Conservation (phyloP, 2,329 filamentous ascomycete genomes). For the Aspergillus ruber region DNA sequence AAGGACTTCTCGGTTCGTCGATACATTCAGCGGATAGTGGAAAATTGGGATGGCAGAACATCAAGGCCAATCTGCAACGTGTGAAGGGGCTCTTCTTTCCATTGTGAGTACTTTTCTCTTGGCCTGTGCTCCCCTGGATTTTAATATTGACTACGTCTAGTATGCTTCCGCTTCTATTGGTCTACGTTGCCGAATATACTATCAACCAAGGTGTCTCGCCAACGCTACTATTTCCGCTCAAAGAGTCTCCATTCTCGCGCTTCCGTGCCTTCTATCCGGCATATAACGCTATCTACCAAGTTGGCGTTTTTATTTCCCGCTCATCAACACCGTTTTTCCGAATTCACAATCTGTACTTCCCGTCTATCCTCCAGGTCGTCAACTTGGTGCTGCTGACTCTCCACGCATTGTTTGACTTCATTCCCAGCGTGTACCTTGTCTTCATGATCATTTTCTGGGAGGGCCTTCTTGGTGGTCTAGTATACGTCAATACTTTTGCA, state of each 20-base stretch:
- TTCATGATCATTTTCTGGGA: constrained; percentile 90
- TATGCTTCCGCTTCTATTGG: constrained; percentile 86
- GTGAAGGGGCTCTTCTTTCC: constrained; percentile 65
- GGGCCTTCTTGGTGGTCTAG: constrained; percentile 78
- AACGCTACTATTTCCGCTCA: constrained; percentile 78
- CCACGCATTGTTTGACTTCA: constrained; percentile 72
- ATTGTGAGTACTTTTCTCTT: constrained; percentile 44
- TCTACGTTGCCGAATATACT: constrained; percentile 94
- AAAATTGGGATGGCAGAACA: constrained; percentile 26
- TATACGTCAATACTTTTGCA: constrained; percentile 94
- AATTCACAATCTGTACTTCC: constrained; percentile 72
- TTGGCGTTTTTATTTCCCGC: constrained; percentile 89
- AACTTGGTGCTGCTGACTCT: constrained; percentile 69
- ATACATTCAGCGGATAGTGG: constrained; percentile 8
- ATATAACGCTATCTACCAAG: constrained; percentile 90
- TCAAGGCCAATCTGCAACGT: constrained; percentile 55
- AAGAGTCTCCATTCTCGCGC: constrained; percentile 67
- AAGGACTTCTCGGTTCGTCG: constrained; percentile 24
- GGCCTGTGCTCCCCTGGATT: neutral
- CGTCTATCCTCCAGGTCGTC: constrained; percentile 70
- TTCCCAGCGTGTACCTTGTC: constrained; percentile 80
- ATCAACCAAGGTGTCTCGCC: constrained; percentile 94
- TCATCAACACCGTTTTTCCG: constrained; percentile 84
- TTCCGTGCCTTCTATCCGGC: constrained; percentile 89
- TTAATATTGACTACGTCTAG: constrained; percentile 26